Evolutionary conservation across 2,329 filamentous ascomycete genomes (phyloP), one percentile per base, ranked within the genome.

Genomic region (Fusarium anthophilum): DNA sequence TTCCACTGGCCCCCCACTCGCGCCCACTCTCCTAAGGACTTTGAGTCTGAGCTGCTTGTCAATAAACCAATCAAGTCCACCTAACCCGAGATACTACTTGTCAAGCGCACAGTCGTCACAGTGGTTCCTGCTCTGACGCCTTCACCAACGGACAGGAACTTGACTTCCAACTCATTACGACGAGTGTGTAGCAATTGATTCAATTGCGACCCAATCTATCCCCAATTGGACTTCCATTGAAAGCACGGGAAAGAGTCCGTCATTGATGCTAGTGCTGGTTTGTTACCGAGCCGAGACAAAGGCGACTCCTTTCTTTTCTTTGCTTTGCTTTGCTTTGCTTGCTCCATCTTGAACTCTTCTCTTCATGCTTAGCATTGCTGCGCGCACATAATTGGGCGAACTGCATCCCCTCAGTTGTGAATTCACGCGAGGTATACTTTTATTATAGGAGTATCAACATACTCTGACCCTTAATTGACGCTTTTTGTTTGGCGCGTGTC

Each of bases 1-100:
- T 78, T 75, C 76, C 76, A 78, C 76, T 66, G 61, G 32, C 53
- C 66, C 75, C 75, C 72, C 76, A 72, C 74, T 54, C 57, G 66
- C 64, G 41, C 56, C 67, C 69, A 64, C 63, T 76, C 67, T 68
- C 37, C 37, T 43, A 51, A 32, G 44, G 51, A 44, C 57, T 44
- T 28, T 55, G 51, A 55, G 51, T 60, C 67, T 55, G 64, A 55
- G 64, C 71, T 53, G 64, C 70, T 65, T 69, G 55, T 44, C 69
- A 67, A 69, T 65, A 69, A 60, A 64, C 70, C 66, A 67, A 68
- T 73, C 53, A 56, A 56, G 38, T 44, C 53, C 24, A 41, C 51
- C 51, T n/a, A 55, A 28, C 14, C 20, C 12, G 51, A 39, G 51
- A 39, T 55, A 55, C 57, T 38, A 28, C 39, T 55, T 53, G 44